Conservation (phyloP, 2,329 filamentous ascomycete genomes). For the Monilinia fructigena region DNA sequence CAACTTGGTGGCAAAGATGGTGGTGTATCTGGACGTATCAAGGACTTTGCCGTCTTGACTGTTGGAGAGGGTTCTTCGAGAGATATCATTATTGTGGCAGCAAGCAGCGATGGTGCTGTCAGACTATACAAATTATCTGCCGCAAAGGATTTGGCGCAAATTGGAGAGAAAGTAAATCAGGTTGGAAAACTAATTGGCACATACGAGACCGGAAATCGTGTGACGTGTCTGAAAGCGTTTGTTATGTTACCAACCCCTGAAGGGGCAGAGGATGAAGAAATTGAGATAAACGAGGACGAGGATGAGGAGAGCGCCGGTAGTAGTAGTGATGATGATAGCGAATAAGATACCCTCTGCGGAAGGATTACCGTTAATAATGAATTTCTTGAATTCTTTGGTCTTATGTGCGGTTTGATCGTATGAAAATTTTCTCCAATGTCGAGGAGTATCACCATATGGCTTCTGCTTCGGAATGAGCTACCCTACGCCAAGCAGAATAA, state of each 20-base stretch:
- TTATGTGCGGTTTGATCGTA: neutral
- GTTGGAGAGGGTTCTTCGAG: slow-evolving; percentile 40
- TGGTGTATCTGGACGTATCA: slow-evolving; percentile 74
- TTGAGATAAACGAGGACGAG: slow-evolving; percentile 34
- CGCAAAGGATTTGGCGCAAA: slow-evolving; percentile 36
- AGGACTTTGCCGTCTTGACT: slow-evolving; percentile 72
- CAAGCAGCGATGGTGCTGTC: slow-evolving; percentile 82
- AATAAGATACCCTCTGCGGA: slow-evolving; percentile 37
- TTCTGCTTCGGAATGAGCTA: neutral
- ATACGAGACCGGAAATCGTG: slow-evolving; percentile 82
- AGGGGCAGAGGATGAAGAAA: slow-evolving; percentile 51
- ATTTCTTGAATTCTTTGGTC: neutral
- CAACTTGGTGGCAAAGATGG: slow-evolving; percentile 72
- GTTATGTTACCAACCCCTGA: slow-evolving; percentile 72
- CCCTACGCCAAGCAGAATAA: neutral
- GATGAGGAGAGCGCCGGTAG: slow-evolving; percentile 27
- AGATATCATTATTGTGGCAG: slow-evolving; percentile 64
- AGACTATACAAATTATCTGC: slow-evolving; percentile 67
- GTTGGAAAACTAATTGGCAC: slow-evolving; percentile 62
- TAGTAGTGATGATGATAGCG: slow-evolving; percentile 38
- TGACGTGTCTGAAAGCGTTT: slow-evolving; percentile 86
- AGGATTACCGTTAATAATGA: slow-evolving; percentile 13
- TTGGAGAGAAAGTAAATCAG: slow-evolving; percentile 39
- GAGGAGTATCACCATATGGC: neutral
- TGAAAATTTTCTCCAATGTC: neutral